Percentiles rank a stretch among this genome's conserved stretches.
phyloP scores from a whole-genome alignment of 805 yeast genomes.

The Lipomyces starkeyi region DNA sequence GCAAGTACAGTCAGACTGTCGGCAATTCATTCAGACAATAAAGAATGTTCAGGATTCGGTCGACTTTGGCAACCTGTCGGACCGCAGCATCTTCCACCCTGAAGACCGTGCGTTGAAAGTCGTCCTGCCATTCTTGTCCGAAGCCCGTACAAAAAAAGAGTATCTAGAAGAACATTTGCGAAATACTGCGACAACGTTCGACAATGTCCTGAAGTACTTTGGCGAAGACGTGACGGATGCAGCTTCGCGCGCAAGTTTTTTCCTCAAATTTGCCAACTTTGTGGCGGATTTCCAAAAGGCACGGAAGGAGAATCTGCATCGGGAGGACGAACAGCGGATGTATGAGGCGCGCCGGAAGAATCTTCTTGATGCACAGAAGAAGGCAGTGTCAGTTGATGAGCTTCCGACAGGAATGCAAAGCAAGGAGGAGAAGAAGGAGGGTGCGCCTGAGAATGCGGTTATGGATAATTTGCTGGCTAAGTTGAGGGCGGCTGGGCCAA shows the following conservation, averaged over 20 bases:
- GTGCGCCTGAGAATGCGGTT: conserved; percentile 56
- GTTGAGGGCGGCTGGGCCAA: conserved; percentile 83
- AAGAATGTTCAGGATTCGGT: conserved; percentile 75
- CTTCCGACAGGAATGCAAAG: conserved; percentile 34
- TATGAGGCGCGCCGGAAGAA: conserved; percentile 75
- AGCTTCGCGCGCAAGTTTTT: conserved; percentile 69
- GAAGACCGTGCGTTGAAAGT: conserved; percentile 69
- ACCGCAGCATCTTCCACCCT: conserved; percentile 79
- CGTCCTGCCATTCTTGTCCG: conserved; percentile 70
- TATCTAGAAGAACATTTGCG: conserved; percentile 67
- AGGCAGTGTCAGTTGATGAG: conserved; percentile 39
- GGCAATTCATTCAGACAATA: conserved; percentile 63
- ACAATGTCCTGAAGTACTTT: conserved; percentile 74
- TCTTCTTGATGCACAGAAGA: conserved; percentile 58
- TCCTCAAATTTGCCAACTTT: conserved; percentile 79
- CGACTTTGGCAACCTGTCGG: conserved; percentile 84
- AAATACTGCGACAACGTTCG: conserved; percentile 68
- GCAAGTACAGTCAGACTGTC: conserved; percentile 76
- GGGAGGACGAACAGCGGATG: conserved; percentile 81
- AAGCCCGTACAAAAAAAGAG: conserved; percentile 73
- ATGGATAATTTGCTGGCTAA: conserved; percentile 89
- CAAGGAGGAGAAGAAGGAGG: conserved; percentile 26
- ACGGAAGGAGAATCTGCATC: conserved; percentile 72
- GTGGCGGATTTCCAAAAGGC: conserved; percentile 80
- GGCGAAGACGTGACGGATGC: conserved; percentile 88